Evolutionary conservation across 1,284 basidiomycete genomes (phyloP), one percentile per base, ranked within the genome.

Genomic region (Cerioporus squamosus): DNA sequence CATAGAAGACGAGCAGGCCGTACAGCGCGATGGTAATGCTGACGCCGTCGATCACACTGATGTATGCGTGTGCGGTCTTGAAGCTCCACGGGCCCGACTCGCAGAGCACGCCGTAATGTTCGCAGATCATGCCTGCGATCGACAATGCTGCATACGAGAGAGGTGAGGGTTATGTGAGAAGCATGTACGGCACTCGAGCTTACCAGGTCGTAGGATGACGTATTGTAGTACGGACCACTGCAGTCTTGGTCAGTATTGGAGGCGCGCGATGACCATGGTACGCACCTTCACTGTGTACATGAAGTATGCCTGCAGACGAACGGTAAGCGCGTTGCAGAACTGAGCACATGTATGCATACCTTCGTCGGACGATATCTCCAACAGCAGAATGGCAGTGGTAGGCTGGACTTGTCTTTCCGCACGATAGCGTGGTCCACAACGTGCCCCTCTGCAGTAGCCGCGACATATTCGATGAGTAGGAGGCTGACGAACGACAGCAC

Each of bases 161-260:
- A n/a, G 0, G 23, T 42, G n/a, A 22, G 40, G 40, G 4, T 9
- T 4, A 44, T 43, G 36, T 46, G 15, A 45, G 42, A 18, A 42
- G 2, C 12, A 18, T 40, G 15, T 15, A 18, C 17, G 31, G 7
- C 15, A 4, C 53, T 5, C 2, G 20, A 8, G 9, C 77, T 62
- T 64, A 90, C 89, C 75, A 59, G 91, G 92, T 59, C 91, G 81
- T 44, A 94, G 77, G 56, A 94, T 84, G 36, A 93, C 87, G 68
- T 94, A 95, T 81, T 95, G 94, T 49, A 94, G 73, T 7, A 92
- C 90, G 45, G 83, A 79, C 90, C 90, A 93, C 86, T 91, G 58
- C n/a, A 12, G 5, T n/a, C 14, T 2, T 4, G 2, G 33, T 48
- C 23, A 55, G 38, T 10, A 53, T 33, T 52, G 20, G 39, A 9